Base-by-base conservation (phyloP, 2,329 filamentous ascomycete genomes). In the Cryphonectria radicalis region DNA sequence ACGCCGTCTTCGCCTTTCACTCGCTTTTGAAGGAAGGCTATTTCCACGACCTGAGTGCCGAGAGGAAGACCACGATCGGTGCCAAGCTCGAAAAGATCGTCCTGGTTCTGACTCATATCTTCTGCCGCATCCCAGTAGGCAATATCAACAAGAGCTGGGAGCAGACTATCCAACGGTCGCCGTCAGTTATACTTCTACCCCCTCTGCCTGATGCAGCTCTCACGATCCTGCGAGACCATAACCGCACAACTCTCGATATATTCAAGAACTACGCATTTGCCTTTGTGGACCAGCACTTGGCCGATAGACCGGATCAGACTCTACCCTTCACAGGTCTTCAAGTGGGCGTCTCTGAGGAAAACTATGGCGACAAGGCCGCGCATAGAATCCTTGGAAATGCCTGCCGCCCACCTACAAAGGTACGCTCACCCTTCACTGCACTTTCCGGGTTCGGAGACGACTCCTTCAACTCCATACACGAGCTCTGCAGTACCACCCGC, bases 1-100 rank as follows among this genome's bases (percentile, higher is more conserved):
- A 92, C 75, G 89, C 90, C 0, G 89, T 88, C 6, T 94, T 95
- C 77, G 91, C 92, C 0, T 93, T 95, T 80, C 92, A 95, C 77
- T 89, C 91, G 0, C 82, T 95, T 13, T 81, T 95, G 1, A 91
- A 89, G 71, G 88, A 86, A 3, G 92, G 92, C 0, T 94, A 92
- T 76, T 92, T 95, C 77, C 82, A 85, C 72, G 66, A 83, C 32
- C 80, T 95, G 0, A 93, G 91, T 77, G 83, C 83, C 2, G 82
- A 87, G 22, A 84, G 93, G 50, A 79, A 87, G 60, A 81, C 78
- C 3, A 84, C 85, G 22, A 83, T 85, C 1, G 80, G 87, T 22
- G 74, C 79, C 0, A 85, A 89, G 0, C 78, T 92, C 3, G 81
- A 84, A n/a, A 85, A 87, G 42, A 80, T 95, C 53, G 87, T 94